Evolutionary conservation across 768 basidiomycete species (phyloP).

Genomic region (Lactarius sanguifluus): DNA sequence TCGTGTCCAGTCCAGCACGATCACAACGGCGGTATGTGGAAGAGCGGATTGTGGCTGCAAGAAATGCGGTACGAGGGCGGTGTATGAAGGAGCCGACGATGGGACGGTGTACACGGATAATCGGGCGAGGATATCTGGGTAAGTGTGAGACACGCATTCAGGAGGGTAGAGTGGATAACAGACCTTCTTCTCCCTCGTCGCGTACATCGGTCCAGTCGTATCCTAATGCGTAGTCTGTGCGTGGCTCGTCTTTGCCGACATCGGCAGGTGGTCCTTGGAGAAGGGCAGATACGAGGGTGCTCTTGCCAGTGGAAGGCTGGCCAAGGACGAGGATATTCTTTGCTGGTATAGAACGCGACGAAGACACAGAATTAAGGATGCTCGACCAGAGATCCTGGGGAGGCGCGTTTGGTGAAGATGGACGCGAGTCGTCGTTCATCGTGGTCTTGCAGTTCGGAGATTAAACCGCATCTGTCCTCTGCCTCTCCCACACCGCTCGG

Average conservation of each 20-base stretch:
- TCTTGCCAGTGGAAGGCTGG: conserved; percentile 76
- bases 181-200: conserved; percentile 94
- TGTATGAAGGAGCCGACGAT: conserved; percentile 69
- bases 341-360: conserved; percentile 74
- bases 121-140: conserved; percentile 80
- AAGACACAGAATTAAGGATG: conserved; percentile 85
- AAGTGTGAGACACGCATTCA: conserved; percentile 10
- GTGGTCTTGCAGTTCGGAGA: background rate
- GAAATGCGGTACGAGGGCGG: conserved; percentile 72
- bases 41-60: conserved; percentile 68
- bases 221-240: conserved; percentile 80
- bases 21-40: conserved; percentile 73
- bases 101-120: conserved; percentile 91
- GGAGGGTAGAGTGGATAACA: conserved; percentile 31
- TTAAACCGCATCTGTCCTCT: background rate
- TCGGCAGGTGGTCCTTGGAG: conserved; percentile 63
- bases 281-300: conserved; percentile 66
- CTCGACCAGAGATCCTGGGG: conserved; percentile 90
- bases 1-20: conserved; percentile 92
- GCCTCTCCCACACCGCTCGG: background rate
- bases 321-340: conserved; percentile 88
- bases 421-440: conserved; percentile 44
- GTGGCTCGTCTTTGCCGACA: conserved; percentile 56
- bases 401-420: conserved; percentile 70
- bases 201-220: conserved; percentile 90